A percentile compares a stretch with the other conserved stretches of the same genome.
These are phyloP conservation scores for Colletotrichum eleusines DNA, from an alignment of 2,329 filamentous ascomycete species.

Conservation along the genomic window DNA sequence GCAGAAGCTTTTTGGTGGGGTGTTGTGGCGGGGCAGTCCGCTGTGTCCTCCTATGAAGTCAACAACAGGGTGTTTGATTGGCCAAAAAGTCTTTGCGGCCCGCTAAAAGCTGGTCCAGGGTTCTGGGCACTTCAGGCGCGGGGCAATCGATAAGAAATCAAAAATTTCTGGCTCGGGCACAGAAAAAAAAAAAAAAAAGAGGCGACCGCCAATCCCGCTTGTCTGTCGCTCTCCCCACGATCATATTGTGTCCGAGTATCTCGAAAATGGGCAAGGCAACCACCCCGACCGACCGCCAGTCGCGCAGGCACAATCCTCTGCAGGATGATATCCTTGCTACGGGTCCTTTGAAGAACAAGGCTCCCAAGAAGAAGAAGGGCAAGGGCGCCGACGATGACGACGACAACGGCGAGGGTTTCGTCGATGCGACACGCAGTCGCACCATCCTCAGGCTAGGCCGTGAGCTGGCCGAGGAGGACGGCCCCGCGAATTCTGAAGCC, in stretches of 20 bases:
- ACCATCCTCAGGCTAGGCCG: constrained; percentile 92
- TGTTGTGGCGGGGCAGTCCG: constrained; percentile 39
- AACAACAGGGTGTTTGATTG: constrained; percentile 35
- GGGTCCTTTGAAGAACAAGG: constrained; percentile 78
- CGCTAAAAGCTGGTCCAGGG: constrained; percentile 33
- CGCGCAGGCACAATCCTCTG: constrained; percentile 87
- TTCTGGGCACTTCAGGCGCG: constrained; percentile 41
- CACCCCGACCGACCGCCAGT: constrained; percentile 67
- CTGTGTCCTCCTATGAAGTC: constrained; percentile 40
- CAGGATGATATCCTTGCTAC: constrained; percentile 86
- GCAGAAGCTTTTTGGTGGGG: constrained; percentile 43
- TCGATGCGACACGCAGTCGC: constrained; percentile 88
- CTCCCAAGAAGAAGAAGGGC: constrained; percentile 77
- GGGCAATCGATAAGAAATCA: constrained; percentile 52
- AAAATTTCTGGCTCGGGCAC: constrained; percentile 41
- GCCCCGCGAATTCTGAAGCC: constrained; percentile 55
- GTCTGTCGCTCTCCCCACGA: constrained; percentile 31
- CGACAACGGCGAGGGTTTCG: constrained; percentile 75
- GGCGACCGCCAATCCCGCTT: constrained; percentile 26
- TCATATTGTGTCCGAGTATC: constrained; percentile 42
- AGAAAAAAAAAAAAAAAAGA: constrained; percentile 33
- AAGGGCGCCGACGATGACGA: constrained; percentile 72
- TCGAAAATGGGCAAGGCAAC: constrained; percentile 82
- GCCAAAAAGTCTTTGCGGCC: not conserved
- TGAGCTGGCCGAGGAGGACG: constrained; percentile 86